Evolutionary conservation across 2,329 filamentous ascomycete species (phyloP).

Genomic region (Talaromyces sp.): DNA sequence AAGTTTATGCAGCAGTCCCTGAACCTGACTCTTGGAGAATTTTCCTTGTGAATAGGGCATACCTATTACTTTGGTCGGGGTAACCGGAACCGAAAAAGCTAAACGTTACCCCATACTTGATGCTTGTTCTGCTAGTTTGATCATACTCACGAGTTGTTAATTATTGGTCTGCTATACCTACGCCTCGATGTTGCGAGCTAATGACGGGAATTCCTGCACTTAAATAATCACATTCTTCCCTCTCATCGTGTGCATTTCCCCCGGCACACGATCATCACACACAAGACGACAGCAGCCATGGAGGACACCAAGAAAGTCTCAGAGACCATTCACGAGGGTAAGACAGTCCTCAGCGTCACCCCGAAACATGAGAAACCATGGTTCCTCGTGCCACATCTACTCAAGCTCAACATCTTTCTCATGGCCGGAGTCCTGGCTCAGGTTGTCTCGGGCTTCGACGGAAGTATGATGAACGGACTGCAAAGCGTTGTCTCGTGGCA

Average conservation of each 20-base stretch:
- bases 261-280: neutral
- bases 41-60: neutral
- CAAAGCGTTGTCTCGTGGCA: constrained; percentile 7
- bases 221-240: neutral
- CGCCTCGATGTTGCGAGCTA: neutral
- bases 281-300: neutral
- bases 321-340: neutral
- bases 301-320: neutral
- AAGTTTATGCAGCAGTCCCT: neutral
- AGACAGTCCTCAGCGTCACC: neutral
- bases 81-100: neutral
- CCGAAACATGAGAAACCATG: constrained; percentile 2
- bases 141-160: neutral
- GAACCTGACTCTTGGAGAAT: neutral
- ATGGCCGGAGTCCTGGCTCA: neutral
- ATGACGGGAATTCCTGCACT: neutral
- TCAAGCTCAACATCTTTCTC: constrained; percentile 9
- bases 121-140: neutral
- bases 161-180: neutral
- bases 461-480: constrained; percentile 8
- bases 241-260: neutral
- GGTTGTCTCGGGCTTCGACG: constrained; percentile 7
- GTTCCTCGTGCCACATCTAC: constrained; percentile 4
- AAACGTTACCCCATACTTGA: neutral
- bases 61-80: neutral